phyloP scores from a whole-genome alignment of 148 eudicot genomes.

The Selenicereus undatus region DNA sequence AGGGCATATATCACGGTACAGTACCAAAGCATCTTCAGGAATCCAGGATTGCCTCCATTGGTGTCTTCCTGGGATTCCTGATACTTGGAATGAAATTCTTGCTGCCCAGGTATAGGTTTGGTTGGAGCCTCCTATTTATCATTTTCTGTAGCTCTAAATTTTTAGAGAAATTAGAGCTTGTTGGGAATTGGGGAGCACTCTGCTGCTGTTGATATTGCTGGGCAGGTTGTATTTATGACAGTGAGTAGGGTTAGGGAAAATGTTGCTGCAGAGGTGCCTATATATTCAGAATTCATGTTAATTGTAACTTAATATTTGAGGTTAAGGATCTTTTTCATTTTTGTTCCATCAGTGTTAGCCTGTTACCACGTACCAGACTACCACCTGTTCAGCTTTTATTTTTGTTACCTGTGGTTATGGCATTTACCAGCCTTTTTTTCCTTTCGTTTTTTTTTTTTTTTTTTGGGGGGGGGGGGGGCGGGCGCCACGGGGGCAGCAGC shows the following conservation, averaged over 20 bases:
- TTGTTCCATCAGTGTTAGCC: neutral
- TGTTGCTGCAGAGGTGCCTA: conserved; percentile 12
- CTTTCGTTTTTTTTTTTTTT: too few relatives aligned
- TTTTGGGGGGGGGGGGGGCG: too few relatives aligned
- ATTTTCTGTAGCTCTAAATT: neutral
- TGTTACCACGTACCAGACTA: too few relatives aligned
- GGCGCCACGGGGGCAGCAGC: too few relatives aligned
- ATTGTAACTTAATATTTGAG: conserved; percentile 7
- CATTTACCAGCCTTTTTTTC: too few relatives aligned
- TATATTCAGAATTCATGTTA: conserved; percentile 4
- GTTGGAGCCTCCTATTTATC: neutral
- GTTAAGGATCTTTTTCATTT: conserved; percentile 15
- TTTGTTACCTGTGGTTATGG: neutral
- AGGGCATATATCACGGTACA: conserved; percentile 58
- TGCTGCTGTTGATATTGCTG: conserved; percentile 14
- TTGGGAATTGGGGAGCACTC: conserved; percentile 9
- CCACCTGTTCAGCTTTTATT: neutral
- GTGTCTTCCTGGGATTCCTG: conserved; percentile 70
- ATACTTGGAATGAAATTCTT: conserved; percentile 62
- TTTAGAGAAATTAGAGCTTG: neutral
- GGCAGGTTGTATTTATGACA: neutral
- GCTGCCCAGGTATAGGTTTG: conserved; percentile 41
- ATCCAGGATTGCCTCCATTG: conserved; percentile 63
- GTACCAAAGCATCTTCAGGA: conserved; percentile 39
- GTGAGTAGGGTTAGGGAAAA: conserved; percentile 21